Evolutionary conservation across 1,139 yeast species (phyloP).

Genomic region (Casaregolazyma suthepensis): DNA sequence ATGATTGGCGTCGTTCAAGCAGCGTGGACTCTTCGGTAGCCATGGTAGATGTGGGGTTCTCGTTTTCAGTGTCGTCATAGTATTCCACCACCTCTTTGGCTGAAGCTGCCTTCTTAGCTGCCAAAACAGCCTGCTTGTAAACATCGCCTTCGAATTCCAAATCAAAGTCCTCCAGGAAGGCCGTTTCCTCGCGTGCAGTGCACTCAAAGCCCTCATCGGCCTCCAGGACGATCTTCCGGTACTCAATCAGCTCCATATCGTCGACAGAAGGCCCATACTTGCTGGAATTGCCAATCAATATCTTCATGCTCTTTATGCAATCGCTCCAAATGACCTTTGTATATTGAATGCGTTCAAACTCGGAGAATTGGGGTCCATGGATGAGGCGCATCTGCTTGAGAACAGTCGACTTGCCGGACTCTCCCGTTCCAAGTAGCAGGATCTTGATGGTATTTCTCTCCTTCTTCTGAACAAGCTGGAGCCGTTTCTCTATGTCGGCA

Average conservation of each 20-base stretch:
- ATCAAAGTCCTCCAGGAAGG: conserved; percentile 3
- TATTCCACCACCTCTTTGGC: not conserved
- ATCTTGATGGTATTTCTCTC: conserved; percentile 41
- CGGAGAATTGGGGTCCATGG: conserved; percentile 81
- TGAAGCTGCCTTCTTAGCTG: not conserved
- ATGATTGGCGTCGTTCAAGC: not conserved
- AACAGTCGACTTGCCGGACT: conserved; percentile 95
- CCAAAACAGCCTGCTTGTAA: conserved; percentile 7
- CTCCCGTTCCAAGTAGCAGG: conserved; percentile 86
- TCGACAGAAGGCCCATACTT: not conserved
- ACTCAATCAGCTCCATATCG: conserved; percentile 8
- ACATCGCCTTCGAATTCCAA: conserved; percentile 7
- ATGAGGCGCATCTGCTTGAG: conserved; percentile 81
- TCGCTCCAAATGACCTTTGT: conserved; percentile 94
- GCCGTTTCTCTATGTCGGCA: conserved; percentile 11
- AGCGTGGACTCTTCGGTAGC: conserved; percentile 7
- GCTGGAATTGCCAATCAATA: conserved; percentile 45
- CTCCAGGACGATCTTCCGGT: conserved; percentile 12
- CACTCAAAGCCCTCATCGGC: conserved; percentile 13
- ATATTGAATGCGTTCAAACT: conserved; percentile 74
- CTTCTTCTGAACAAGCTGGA: conserved; percentile 31
- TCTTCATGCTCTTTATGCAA: conserved; percentile 82
- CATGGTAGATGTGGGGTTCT: conserved; percentile 5
- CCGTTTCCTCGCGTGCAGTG: conserved; percentile 11
- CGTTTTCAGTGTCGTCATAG: conserved; percentile 3